Conservation (phyloP, 495 filamentous ascomycete species). For the Aspergillus biplanus region DNA sequence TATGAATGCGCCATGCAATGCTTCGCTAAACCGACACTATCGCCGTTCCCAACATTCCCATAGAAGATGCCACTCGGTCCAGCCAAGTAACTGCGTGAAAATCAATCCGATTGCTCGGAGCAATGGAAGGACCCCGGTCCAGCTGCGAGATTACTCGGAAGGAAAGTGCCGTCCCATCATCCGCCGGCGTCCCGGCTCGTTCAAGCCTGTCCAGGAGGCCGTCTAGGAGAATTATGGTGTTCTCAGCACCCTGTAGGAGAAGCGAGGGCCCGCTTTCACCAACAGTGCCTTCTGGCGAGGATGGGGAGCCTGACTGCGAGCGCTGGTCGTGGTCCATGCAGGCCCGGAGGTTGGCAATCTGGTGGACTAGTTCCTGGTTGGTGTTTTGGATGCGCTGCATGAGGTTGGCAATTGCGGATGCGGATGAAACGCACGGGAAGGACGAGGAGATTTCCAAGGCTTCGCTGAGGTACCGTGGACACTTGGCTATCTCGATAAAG, state of each 20-base stretch:
- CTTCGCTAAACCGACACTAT: constrained; percentile 6
- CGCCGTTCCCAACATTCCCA: constrained; percentile 16
- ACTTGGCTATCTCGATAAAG: constrained; percentile 39
- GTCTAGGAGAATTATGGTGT: constrained; percentile 24
- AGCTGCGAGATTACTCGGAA: constrained; percentile 16
- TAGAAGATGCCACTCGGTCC: constrained; percentile 41
- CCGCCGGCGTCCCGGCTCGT: constrained; percentile 12
- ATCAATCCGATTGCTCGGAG: constrained; percentile 14
- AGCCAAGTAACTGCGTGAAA: constrained; percentile 37
- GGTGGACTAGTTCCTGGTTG: constrained; percentile 14
- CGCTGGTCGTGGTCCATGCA: constrained; percentile 24
- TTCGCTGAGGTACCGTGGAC: constrained; percentile 37
- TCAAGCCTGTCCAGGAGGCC: constrained; percentile 17
- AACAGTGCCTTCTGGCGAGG: not conserved
- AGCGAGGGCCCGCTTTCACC: constrained; percentile 28
- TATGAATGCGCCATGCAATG: not conserved
- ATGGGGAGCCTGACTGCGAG: not conserved
- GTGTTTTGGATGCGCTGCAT: constrained; percentile 29
- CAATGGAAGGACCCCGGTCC: constrained; percentile 11
- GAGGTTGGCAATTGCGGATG: constrained; percentile 16
- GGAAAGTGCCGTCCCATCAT: constrained; percentile 18
- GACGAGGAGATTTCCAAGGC: constrained; percentile 19
- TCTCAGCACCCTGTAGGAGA: constrained; percentile 32
- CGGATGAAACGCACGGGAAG: constrained; percentile 3
- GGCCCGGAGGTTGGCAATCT: constrained; percentile 24